A percentile compares a stretch with the other conserved stretches of the same genome.
Conservation (phyloP, 768 basidiomycete species). For the Russula abietina region DNA sequence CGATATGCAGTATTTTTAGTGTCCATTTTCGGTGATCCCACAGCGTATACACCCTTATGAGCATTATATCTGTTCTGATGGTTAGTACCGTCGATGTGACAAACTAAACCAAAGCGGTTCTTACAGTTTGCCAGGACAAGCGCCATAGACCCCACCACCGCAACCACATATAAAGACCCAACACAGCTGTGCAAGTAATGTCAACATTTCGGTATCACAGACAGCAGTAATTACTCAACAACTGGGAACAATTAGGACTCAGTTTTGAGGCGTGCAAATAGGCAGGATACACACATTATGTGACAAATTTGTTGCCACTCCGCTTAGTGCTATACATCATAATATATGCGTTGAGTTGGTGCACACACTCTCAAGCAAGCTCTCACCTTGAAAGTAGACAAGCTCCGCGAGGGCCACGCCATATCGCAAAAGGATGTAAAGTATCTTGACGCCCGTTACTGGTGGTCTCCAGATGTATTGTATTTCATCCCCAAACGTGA, state of each 20-base stretch:
- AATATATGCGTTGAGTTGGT: neutral
- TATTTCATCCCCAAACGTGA: constrained; percentile 39
- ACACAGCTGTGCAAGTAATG: constrained; percentile 2
- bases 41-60: constrained; percentile 34
- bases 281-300: constrained; percentile 2
- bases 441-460: constrained; percentile 34
- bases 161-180: constrained; percentile 9
- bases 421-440: constrained; percentile 41
- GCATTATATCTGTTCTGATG: constrained; percentile 33
- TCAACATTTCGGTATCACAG: neutral
- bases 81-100: constrained; percentile 23
- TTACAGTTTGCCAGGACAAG: constrained; percentile 29
- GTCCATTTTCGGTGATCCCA: constrained; percentile 35
- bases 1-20: neutral
- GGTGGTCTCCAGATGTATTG: constrained; percentile 38
- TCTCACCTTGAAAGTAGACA: constrained; percentile 30
- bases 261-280: neutral
- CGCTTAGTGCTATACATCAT: constrained; percentile 6
- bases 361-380: neutral
- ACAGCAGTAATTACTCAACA: neutral
- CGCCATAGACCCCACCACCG: constrained; percentile 29
- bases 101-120: constrained; percentile 24
- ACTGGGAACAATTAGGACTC: neutral
- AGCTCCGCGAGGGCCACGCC: constrained; percentile 30
- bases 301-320: neutral